Conservation (phyloP, 2,329 filamentous ascomycete species). For the Claviceps monticola region DNA sequence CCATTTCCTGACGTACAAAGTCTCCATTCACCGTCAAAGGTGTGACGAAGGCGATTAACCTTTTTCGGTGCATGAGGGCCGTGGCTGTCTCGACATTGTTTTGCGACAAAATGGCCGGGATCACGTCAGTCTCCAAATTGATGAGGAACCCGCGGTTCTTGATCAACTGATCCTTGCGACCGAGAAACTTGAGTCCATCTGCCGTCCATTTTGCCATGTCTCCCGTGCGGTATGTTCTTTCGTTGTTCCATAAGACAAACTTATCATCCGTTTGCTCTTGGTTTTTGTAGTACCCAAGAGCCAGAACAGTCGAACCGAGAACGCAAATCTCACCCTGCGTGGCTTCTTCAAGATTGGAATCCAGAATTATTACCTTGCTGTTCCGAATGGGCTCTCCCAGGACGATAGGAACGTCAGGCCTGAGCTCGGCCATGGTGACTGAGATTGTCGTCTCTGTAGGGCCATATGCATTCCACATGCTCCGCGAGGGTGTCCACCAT, state of each 20-base stretch:
- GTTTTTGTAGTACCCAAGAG: conserved; percentile 24
- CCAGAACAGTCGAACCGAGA: conserved; percentile 22
- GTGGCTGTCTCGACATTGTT: conserved; percentile 8
- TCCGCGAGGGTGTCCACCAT: conserved; percentile 4
- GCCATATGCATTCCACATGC: conserved; percentile 9
- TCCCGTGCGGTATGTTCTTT: conserved; percentile 22
- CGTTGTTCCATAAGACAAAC: conserved; percentile 9
- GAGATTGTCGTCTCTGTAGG: conserved; percentile 9
- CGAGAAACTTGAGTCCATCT: conserved; percentile 12
- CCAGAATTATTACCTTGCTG: neutral
- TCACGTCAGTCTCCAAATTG: conserved; percentile 20
- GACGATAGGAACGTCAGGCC: neutral
- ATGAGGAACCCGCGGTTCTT: conserved; percentile 23
- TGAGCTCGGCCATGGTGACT: conserved; percentile 6
- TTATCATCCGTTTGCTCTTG: conserved; percentile 7
- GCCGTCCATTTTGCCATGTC: conserved; percentile 11
- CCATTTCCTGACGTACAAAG: neutral
- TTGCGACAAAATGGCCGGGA: conserved; percentile 11
- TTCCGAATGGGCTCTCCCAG: neutral
- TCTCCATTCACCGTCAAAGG: neutral
- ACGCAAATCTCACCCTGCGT: conserved; percentile 8
- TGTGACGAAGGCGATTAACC: conserved; percentile 8
- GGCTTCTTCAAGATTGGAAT: neutral
- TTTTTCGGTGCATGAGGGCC: conserved; percentile 9
- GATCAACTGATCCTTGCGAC: conserved; percentile 16